Percentiles rank a stretch among this genome's conserved stretches.
Conservation (phyloP, 1,284 basidiomycete species). For the Mycosarcoma maydis region DNA sequence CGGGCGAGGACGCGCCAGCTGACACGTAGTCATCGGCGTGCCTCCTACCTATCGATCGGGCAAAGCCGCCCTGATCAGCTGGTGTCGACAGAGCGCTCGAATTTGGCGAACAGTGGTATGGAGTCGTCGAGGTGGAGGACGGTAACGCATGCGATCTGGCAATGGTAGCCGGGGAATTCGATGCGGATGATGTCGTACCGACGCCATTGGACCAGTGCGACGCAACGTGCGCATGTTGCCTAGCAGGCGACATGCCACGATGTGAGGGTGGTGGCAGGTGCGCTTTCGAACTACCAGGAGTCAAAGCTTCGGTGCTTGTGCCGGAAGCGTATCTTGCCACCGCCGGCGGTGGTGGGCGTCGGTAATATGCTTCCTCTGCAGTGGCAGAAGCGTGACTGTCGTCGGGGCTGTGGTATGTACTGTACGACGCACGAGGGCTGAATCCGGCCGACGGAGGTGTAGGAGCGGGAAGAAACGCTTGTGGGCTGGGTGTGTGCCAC, state of each 20-base stretch:
- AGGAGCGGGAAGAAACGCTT: constrained; percentile 1
- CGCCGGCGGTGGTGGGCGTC: not conserved
- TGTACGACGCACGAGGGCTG: constrained; percentile 6
- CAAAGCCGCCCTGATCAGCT: not conserved
- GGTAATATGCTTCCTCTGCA: not conserved
- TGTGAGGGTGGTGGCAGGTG: too few relatives aligned
- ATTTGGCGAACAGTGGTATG: not conserved
- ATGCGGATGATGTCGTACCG: too few relatives aligned
- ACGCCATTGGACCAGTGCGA: too few relatives aligned
- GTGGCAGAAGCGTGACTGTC: not conserved
- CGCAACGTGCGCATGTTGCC: too few relatives aligned
- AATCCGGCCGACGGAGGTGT: constrained; percentile 13
- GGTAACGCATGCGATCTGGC: too few relatives aligned
- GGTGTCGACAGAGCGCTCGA: not conserved
- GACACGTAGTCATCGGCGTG: not conserved
- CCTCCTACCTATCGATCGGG: not conserved
- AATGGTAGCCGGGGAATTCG: too few relatives aligned
- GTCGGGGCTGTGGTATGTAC: too few relatives aligned
- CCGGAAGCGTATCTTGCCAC: too few relatives aligned
- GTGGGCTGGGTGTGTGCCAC: constrained; percentile 27
- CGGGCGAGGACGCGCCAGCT: not conserved
- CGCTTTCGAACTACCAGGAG: too few relatives aligned
- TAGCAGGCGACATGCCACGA: too few relatives aligned
- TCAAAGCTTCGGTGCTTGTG: too few relatives aligned
- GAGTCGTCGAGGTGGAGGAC: too few relatives aligned